A percentile compares a stretch with the other conserved stretches of the same genome.
Conservation (phyloP, 345 rosid species). For the Cardamine resedifolia region DNA sequence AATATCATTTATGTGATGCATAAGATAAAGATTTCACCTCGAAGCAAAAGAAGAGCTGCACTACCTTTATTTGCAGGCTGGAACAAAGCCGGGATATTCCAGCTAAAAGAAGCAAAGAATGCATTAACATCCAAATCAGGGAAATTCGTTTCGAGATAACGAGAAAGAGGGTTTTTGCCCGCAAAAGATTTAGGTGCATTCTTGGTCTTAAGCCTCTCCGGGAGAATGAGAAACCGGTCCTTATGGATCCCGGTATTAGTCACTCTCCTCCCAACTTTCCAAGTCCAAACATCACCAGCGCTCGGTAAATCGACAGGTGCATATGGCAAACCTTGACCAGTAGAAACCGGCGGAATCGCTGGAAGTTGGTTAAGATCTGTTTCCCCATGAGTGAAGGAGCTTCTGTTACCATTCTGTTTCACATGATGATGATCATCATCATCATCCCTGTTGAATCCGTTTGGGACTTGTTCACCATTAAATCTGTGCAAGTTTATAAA, state of each 20-base stretch:
- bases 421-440: neutral
- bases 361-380: slow-evolving; percentile 40
- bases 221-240: slow-evolving; percentile 65
- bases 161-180: slow-evolving; percentile 53
- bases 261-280: slow-evolving; percentile 85
- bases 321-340: slow-evolving; percentile 82
- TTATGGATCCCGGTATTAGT: slow-evolving; percentile 43
- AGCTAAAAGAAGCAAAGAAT: slow-evolving; percentile 69
- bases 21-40: neutral
- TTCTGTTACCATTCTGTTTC: slow-evolving; percentile 31
- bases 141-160: slow-evolving; percentile 45
- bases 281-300: slow-evolving; percentile 78
- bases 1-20: neutral
- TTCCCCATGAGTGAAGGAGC: slow-evolving; percentile 18
- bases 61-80: slow-evolving; percentile 40
- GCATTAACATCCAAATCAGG: slow-evolving; percentile 57
- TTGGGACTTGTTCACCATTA: slow-evolving; percentile 10
- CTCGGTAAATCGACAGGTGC: slow-evolving; percentile 80
- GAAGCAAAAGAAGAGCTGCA: neutral
- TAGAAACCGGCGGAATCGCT: slow-evolving; percentile 45
- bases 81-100: slow-evolving; percentile 67
- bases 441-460: slow-evolving; percentile 14
- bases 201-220: slow-evolving; percentile 41
- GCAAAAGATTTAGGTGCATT: slow-evolving; percentile 43
- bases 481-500: slow-evolving; percentile 17